phyloP scores from a whole-genome alignment of 2,329 filamentous ascomycete species.

The Aspergillus sp. region DNA sequence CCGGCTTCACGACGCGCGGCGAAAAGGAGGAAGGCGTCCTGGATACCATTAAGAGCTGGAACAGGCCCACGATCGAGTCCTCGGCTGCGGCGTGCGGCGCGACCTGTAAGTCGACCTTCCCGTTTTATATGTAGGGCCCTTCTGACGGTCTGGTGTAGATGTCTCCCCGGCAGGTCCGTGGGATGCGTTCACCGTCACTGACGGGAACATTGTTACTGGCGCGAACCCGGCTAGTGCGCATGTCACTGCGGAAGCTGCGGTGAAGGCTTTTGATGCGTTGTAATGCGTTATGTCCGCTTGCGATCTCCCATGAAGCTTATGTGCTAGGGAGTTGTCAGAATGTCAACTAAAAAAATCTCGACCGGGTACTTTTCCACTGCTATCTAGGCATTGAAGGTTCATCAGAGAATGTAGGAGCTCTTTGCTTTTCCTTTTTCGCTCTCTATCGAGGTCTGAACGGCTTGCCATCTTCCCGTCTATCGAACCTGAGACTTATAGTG shows the following conservation, averaged over 20 bases:
- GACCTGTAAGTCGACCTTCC: constrained; percentile 23
- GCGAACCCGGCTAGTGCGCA: constrained; percentile 35
- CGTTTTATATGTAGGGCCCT: background rate
- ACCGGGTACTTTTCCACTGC: no score
- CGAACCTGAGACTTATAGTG: no score
- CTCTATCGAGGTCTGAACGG: no score
- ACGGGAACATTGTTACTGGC: constrained; percentile 37
- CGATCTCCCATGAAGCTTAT: no score
- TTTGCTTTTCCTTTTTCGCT: no score
- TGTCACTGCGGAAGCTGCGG: constrained; percentile 30
- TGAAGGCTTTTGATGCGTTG: constrained; percentile 25
- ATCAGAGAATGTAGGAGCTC: no score
- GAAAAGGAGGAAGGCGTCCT: constrained; percentile 36
- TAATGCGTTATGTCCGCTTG: background rate
- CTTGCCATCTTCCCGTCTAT: no score
- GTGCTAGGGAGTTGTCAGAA: no score
- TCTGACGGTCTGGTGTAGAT: background rate
- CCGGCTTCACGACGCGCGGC: constrained; percentile 38
- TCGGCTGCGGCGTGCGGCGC: constrained; percentile 28
- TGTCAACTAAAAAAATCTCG: no score
- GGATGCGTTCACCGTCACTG: constrained; percentile 26
- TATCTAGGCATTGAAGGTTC: no score
- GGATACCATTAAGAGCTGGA: constrained; percentile 34
- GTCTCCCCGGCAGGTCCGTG: constrained; percentile 5
- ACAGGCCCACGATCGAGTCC: constrained; percentile 31